Evolutionary conservation across 306 rosid species (phyloP).

Genomic region (Inga oerstediana): DNA sequence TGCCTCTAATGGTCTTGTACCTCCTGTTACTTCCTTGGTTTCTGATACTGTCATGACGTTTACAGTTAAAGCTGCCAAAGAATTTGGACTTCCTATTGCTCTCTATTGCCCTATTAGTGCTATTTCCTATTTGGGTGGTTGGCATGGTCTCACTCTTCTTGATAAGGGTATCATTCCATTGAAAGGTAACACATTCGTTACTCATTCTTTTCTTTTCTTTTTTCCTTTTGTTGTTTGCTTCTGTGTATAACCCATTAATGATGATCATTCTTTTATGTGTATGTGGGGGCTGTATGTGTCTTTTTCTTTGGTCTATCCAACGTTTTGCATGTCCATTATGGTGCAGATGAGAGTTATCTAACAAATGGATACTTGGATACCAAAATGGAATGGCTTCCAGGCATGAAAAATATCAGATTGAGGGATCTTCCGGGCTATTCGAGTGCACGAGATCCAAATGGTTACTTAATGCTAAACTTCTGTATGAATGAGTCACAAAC

Average conservation of each 20-base stretch:
- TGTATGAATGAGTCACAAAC: not conserved
- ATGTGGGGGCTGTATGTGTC: too few relatives aligned
- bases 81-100: not conserved
- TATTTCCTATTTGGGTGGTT: not conserved
- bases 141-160: not conserved
- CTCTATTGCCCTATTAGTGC: not conserved
- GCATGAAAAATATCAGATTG: not conserved
- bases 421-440: not conserved
- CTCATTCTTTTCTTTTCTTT: not conserved
- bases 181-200: not conserved
- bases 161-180: not conserved
- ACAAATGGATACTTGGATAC: not conserved
- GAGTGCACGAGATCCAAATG: not conserved
- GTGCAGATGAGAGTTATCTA: not conserved
- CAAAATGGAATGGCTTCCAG: not conserved
- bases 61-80: not conserved
- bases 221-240: not conserved
- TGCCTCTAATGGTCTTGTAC: not conserved
- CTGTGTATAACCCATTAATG: not conserved
- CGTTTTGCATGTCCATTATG: not conserved
- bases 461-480: not conserved
- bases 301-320: too few relatives aligned
- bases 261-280: not conserved
- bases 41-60: not conserved
- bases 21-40: not conserved